Percentiles rank a stretch among this genome's conserved stretches.
These are phyloP conservation scores for Austropuccinia psidii DNA, from an alignment of 1,284 basidiomycete species.

Conservation along the genomic window DNA sequence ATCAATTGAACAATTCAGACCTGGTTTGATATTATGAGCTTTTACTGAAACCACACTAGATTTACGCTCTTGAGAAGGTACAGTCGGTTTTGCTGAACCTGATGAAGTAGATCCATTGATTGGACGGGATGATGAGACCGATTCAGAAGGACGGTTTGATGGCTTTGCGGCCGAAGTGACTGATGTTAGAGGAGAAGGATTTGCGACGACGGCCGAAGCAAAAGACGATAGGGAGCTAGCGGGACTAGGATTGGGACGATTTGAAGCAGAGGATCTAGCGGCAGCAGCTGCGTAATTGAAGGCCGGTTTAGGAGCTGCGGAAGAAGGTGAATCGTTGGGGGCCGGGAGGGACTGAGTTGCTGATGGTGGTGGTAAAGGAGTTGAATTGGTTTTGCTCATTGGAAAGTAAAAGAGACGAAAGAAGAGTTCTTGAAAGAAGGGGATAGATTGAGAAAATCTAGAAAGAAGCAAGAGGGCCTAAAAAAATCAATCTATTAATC, in stretches of 20 bases:
- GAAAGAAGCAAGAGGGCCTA: too few species aligned
- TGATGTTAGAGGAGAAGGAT: conserved; percentile 8
- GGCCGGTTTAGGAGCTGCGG: conserved; percentile 23
- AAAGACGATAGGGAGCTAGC: conserved; percentile 12
- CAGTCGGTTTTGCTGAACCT: conserved; percentile 8
- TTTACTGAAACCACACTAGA: conserved; percentile 21
- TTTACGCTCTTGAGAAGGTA: conserved; percentile 8
- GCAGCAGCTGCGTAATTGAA: conserved; percentile 37
- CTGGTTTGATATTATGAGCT: conserved; percentile 31
- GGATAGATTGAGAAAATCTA: not conserved
- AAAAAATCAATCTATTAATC: too few species aligned
- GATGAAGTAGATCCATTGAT: conserved; percentile 7
- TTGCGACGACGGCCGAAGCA: conserved; percentile 25
- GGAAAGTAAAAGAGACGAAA: conserved; percentile 27
- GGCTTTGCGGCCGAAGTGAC: conserved; percentile 1
- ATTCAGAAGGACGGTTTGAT: not conserved
- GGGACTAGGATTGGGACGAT: conserved; percentile 4
- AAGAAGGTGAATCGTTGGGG: conserved; percentile 26
- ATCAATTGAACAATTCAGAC: not conserved
- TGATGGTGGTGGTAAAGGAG: conserved; percentile 28
- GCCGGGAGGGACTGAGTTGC: conserved; percentile 34
- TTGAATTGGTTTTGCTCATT: conserved; percentile 38
- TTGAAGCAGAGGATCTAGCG: conserved; percentile 17
- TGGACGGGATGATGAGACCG: not conserved
- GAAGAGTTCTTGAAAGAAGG: not conserved